phyloP scores from a whole-genome alignment of 768 basidiomycete species.

The Peribolospora baueri region DNA sequence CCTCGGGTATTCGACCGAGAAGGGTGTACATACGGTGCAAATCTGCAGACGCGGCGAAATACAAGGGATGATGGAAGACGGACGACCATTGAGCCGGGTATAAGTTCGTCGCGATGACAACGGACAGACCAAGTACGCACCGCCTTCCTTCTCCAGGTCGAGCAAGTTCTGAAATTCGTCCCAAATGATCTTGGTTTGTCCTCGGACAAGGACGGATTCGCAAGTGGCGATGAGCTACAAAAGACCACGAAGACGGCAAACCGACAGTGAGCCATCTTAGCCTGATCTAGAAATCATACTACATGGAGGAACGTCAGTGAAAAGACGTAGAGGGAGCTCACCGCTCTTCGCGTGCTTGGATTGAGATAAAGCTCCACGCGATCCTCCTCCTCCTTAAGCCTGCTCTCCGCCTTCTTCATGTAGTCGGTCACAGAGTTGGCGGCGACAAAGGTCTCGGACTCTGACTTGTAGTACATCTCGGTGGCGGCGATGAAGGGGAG shows the following conservation, averaged over 20 bases:
- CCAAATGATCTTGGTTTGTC: slow-evolving; percentile 64
- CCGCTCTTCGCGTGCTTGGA: slow-evolving; percentile 56
- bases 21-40: slow-evolving; percentile 83
- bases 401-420: slow-evolving; percentile 77
- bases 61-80: no score
- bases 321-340: slow-evolving; percentile 11
- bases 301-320: slow-evolving; percentile 22
- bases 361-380: slow-evolving; percentile 84
- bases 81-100: no score
- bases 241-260: background rate
- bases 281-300: background rate
- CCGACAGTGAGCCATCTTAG: background rate
- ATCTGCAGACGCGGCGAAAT: slow-evolving; percentile 23
- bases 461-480: slow-evolving; percentile 70
- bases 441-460: slow-evolving; percentile 71
- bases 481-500: slow-evolving; percentile 66
- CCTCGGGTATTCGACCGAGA: slow-evolving; percentile 70
- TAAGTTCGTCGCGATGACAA: background rate
- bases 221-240: slow-evolving; percentile 29
- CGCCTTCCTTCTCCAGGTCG: slow-evolving; percentile 77
- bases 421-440: slow-evolving; percentile 81
- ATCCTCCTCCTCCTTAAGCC: slow-evolving; percentile 80
- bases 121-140: slow-evolving; percentile 10
- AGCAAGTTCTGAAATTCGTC: slow-evolving; percentile 73
- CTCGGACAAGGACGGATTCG: slow-evolving; percentile 74